phyloP scores from a whole-genome alignment of 768 basidiomycete genomes.

The Lactifluus pinguis region DNA sequence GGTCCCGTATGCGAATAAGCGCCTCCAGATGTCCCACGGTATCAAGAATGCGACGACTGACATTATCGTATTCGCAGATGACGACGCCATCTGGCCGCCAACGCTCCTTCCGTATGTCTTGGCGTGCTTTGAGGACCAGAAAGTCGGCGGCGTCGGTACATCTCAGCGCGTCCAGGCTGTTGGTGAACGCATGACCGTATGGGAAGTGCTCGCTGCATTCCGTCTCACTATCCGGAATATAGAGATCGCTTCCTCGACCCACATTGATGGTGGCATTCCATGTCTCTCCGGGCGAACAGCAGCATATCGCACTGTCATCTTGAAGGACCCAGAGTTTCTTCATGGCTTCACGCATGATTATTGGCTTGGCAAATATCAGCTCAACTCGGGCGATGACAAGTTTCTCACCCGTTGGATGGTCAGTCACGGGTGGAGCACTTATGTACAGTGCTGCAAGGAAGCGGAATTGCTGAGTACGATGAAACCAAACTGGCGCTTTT shows the following conservation, averaged over 20 bases:
- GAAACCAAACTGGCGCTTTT: constrained; percentile 94
- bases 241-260: constrained; percentile 81
- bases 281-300: constrained; percentile 91
- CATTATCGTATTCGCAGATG: constrained; percentile 91
- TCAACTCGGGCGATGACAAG: constrained; percentile 91
- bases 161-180: constrained; percentile 80
- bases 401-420: constrained; percentile 97
- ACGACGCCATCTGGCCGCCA: constrained; percentile 93
- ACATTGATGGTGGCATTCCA: constrained; percentile 88
- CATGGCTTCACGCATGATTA: constrained; percentile 92
- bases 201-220: constrained; percentile 93
- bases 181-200: constrained; percentile 76
- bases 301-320: constrained; percentile 86
- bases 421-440: constrained; percentile 91
- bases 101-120: constrained; percentile 83
- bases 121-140: constrained; percentile 91
- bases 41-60: constrained; percentile 87
- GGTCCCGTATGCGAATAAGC: constrained; percentile 89
- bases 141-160: constrained; percentile 87
- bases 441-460: constrained; percentile 80
- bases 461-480: constrained; percentile 85
- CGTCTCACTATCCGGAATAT: constrained; percentile 90
- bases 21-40: constrained; percentile 88
- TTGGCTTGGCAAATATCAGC: constrained; percentile 90
- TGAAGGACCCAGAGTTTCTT: constrained; percentile 90